These are phyloP conservation scores for Phialophora macrospora DNA, from an alignment of 2,329 filamentous ascomycete genomes.

Conservation along the genomic window DNA sequence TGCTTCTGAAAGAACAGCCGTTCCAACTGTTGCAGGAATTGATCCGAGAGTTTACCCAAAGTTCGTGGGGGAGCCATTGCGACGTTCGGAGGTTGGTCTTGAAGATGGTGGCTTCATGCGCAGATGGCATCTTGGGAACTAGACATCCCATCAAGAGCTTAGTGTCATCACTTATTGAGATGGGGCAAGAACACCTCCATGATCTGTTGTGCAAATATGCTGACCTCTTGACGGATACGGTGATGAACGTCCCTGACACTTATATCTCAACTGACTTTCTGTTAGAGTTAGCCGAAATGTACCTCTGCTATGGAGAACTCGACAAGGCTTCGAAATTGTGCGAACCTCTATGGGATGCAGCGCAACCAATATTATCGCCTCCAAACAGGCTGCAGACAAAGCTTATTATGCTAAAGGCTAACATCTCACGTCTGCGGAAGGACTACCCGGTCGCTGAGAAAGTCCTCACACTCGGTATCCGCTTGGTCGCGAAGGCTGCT, in stretches of 20 bases:
- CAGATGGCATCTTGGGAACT: neutral
- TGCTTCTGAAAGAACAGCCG: neutral
- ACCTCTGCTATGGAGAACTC: neutral
- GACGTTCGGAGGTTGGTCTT: neutral
- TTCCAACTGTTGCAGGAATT: constrained; percentile 7
- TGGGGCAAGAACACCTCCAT: neutral
- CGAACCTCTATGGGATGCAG: neutral
- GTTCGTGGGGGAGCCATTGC: neutral
- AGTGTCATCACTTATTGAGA: neutral
- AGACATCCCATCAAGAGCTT: constrained; percentile 11
- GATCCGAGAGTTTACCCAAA: neutral
- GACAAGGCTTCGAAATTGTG: neutral
- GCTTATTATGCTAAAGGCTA: neutral
- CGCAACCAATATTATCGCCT: constrained; percentile 4
- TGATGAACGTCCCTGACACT: neutral
- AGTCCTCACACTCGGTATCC: neutral
- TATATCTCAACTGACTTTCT: neutral
- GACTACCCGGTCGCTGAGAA: constrained; percentile 3
- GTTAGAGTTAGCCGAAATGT: neutral
- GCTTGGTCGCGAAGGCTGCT: neutral
- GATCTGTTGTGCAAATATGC: constrained; percentile 1
- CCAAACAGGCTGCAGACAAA: neutral
- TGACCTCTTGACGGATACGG: neutral
- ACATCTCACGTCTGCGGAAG: neutral
- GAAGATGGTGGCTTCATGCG: neutral